phyloP scores from a whole-genome alignment of 306 rosid genomes.

The Elaeagnus macrophylla region DNA sequence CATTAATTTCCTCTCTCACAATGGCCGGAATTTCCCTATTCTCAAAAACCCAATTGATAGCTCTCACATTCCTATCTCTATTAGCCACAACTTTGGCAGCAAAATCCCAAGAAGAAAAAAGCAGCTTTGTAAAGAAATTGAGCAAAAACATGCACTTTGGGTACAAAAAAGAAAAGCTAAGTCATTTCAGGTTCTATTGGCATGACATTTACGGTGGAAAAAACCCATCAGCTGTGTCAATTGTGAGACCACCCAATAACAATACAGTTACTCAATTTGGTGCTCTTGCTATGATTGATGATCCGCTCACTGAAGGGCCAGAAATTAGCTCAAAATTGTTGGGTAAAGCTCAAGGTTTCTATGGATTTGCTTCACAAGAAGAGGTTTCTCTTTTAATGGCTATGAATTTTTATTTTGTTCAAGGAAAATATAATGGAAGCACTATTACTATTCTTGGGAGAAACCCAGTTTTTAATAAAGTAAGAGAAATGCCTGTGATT shows the following conservation, averaged over 20 bases:
- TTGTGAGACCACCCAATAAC: conserved; percentile 27
- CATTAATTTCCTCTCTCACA: no score
- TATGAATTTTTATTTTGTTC: conserved; percentile 38
- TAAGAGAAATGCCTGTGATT: conserved; percentile 62
- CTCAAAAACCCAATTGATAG: no score
- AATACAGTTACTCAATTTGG: conserved; percentile 34
- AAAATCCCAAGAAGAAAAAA: no score
- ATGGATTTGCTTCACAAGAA: conserved; percentile 44
- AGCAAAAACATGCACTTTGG: no score
- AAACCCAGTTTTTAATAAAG: conserved; percentile 22
- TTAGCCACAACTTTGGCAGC: no score
- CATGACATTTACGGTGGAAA: conserved; percentile 42
- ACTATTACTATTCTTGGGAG: conserved; percentile 51
- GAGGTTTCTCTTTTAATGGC: conserved; percentile 46
- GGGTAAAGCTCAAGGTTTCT: conserved; percentile 61
- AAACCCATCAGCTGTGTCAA: conserved; percentile 35
- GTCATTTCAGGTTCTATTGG: conserved; percentile 44
- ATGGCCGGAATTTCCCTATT: no score
- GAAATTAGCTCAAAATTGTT: conserved; percentile 28
- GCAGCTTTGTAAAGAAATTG: no score
- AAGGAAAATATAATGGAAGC: conserved; percentile 56
- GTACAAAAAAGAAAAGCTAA: conserved; percentile 23
- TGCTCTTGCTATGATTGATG: conserved; percentile 46
- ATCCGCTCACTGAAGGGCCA: conserved; percentile 41
- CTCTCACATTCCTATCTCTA: no score